These are phyloP conservation scores for Cucumis sativus DNA, from an alignment of 306 rosid genomes.

Conservation along the genomic window DNA sequence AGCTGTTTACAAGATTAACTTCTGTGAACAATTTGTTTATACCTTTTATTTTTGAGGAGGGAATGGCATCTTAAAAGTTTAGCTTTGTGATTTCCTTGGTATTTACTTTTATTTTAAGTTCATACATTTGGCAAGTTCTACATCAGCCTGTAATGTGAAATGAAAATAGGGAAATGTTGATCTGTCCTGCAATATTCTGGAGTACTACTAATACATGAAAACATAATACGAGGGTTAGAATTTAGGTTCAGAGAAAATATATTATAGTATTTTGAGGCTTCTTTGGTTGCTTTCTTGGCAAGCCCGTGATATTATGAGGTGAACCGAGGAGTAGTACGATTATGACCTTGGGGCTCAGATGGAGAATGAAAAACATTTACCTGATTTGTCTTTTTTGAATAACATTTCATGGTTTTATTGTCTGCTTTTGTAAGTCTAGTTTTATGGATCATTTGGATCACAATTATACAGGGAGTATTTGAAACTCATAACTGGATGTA, in stretches of 20 bases:
- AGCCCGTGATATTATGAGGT: background rate
- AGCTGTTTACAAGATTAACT: background rate
- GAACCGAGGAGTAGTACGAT: background rate
- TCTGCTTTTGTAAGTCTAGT: background rate
- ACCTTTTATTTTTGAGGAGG: background rate
- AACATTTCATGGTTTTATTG: background rate
- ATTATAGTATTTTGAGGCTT: background rate
- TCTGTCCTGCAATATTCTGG: background rate
- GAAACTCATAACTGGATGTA: background rate
- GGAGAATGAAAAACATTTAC: background rate
- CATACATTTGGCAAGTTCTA: background rate
- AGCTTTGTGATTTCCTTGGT: background rate
- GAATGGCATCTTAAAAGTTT: background rate
- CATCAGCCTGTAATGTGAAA: background rate
- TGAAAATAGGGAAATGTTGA: background rate
- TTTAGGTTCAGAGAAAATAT: background rate
- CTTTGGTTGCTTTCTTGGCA: background rate
- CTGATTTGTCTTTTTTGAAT: background rate
- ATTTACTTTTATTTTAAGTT: background rate
- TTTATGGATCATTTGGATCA: background rate
- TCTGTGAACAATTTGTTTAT: background rate
- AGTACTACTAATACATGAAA: background rate
- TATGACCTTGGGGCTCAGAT: background rate
- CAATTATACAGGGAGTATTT: background rate
- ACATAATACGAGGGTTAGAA: background rate